Evolutionary conservation across 805 yeast genomes (phyloP).

Genomic region (Scheffersomyces ergatensis): DNA sequence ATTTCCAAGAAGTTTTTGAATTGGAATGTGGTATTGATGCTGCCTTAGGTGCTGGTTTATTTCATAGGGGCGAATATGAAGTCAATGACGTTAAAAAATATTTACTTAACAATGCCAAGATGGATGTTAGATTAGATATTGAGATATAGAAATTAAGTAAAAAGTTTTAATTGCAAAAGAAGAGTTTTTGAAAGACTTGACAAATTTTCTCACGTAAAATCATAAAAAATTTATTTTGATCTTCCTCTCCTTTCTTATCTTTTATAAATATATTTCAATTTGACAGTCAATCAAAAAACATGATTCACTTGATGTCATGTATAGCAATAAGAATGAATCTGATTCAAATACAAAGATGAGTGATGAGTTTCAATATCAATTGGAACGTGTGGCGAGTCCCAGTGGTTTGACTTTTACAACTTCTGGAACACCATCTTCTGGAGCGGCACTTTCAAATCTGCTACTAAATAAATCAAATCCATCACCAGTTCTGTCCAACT

Average conservation of each 20-base stretch:
- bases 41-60: slow-evolving; percentile 98
- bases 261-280: too few species aligned
- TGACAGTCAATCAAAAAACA: too few species aligned
- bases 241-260: too few species aligned
- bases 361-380: background rate
- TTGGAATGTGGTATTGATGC: slow-evolving; percentile 83
- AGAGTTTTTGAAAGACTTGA: too few species aligned
- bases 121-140: slow-evolving; percentile 62
- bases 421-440: background rate
- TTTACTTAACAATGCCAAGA: slow-evolving; percentile 50
- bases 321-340: background rate
- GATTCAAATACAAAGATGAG: background rate
- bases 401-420: background rate
- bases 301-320: too few species aligned
- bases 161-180: too few species aligned
- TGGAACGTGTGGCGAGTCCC: background rate
- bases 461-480: slow-evolving; percentile 4
- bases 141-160: too few species aligned
- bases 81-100: slow-evolving; percentile 79
- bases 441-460: background rate
- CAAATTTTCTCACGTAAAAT: too few species aligned
- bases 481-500: slow-evolving; percentile 21
- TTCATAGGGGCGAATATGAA: slow-evolving; percentile 91
- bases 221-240: too few species aligned
- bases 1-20: slow-evolving; percentile 83